Base-by-base conservation (phyloP, 345 rosid species). In the Lenwebbia sp. region DNA sequence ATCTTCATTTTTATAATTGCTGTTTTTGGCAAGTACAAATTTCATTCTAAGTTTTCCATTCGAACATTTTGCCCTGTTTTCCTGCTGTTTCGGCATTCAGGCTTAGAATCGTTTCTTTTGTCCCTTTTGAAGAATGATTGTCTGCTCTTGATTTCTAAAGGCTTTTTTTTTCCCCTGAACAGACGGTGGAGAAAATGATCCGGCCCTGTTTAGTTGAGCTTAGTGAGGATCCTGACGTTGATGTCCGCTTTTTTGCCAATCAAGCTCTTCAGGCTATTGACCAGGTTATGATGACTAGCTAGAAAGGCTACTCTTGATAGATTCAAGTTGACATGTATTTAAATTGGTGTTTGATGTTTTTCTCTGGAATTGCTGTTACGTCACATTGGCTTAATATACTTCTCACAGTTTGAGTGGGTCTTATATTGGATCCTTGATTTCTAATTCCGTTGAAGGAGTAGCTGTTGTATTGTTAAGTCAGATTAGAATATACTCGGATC, bases 151-250 rank as follows among this genome's bases (percentile, higher is more conserved):
- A 33, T 33, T 33, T 33, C 78, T 70, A 11, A 19, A 70, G 13
- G 49, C 21, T 22, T 28, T n/a, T 85, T 85, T 41, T 5, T n/a
- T 30, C 30, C 41, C 15, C 7, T 5, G 25, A 40, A 53, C 88
- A 95, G 99, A 95, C 91, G 89, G 96, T 90, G 87, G 98, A 95
- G 93, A 95, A 92, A 86, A 92, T 91, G 76, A 94, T 96, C 62
- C 92, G 94, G 50, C 95, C 98, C 14, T 92, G 96, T 87, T 91
- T 95, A 90, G 96, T 94, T 51, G 98, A 95, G 89, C 92, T 96
- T 50, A 92, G 95, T 23, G 98, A 95, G 90, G 99, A 96, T 85
- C 97, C 99, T 22, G 99, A 96, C 54, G 98, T 94, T 40, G 98
- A 95, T 91, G 99, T 96, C 56, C 92, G 99, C 26, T 96, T 90